Evolutionary conservation across 495 filamentous ascomycete genomes (phyloP).

Genomic region (Podospora sp.): DNA sequence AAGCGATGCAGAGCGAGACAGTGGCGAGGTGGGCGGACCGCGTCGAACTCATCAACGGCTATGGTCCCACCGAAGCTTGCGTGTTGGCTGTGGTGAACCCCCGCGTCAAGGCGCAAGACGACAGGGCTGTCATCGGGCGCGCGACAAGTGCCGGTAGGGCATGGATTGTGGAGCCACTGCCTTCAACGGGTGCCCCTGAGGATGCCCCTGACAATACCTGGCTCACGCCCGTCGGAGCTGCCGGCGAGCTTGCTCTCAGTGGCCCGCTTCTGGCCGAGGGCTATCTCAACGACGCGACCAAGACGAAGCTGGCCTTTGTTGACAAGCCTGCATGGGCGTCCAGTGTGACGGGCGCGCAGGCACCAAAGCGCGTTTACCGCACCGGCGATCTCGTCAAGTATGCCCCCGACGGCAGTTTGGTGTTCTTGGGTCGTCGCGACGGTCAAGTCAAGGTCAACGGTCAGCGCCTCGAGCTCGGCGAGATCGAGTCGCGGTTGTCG

Average conservation of each 20-base stretch:
- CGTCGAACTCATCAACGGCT: conserved; percentile 57
- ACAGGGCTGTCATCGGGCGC: conserved; percentile 28
- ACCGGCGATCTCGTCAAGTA: conserved; percentile 63
- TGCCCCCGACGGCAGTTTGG: conserved; percentile 51
- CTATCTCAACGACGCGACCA: conserved; percentile 70
- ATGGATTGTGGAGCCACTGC: conserved; percentile 29
- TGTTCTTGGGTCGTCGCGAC: conserved; percentile 46
- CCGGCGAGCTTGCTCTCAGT: conserved; percentile 57
- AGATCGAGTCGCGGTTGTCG: conserved; percentile 51
- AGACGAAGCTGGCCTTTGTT: conserved; percentile 58
- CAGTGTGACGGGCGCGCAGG: neutral
- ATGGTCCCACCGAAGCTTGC: conserved; percentile 52
- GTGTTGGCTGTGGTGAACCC: conserved; percentile 27
- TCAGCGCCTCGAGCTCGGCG: conserved; percentile 44
- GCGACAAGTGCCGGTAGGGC: conserved; percentile 16
- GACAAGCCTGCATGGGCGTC: conserved; percentile 23
- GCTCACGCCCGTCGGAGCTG: conserved; percentile 34
- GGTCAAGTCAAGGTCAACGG: conserved; percentile 44
- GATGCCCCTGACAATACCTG: conserved; percentile 13
- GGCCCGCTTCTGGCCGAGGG: conserved; percentile 44
- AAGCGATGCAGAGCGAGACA: conserved; percentile 30
- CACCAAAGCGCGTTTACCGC: conserved; percentile 50
- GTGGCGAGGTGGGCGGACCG: conserved; percentile 58
- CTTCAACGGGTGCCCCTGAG: conserved; percentile 9
- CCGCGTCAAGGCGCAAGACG: conserved; percentile 17